phyloP scores from a whole-genome alignment of 345 rosid species.

The Populus deltoides region DNA sequence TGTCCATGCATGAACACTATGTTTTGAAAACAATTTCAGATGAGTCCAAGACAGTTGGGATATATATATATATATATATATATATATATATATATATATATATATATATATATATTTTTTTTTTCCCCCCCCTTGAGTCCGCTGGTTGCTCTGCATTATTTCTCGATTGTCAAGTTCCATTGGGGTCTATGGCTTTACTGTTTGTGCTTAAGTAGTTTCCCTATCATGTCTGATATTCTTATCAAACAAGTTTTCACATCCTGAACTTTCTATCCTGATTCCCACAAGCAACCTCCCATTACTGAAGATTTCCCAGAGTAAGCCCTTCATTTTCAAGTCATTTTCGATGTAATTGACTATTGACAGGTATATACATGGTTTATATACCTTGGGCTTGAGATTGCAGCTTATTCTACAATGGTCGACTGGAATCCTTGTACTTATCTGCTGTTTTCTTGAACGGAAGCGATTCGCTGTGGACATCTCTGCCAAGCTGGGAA shows the following conservation, averaged over 20 bases:
- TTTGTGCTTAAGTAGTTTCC: not conserved
- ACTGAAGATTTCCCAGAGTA: conserved; percentile 35
- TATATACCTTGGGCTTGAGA: conserved; percentile 55
- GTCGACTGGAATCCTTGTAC: conserved; percentile 80
- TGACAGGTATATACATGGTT: conserved; percentile 51
- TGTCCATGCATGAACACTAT: not conserved
- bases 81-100: no score
- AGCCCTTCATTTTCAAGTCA: conserved; percentile 35
- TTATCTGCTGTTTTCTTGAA: conserved; percentile 73
- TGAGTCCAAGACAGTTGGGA: not conserved
- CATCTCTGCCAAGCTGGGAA: conserved; percentile 80
- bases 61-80: no score
- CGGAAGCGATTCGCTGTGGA: conserved; percentile 63
- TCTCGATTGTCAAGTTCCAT: not conserved
- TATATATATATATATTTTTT: no score
- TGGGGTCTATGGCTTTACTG: not conserved
- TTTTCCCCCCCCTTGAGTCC: not conserved
- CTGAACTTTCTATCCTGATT: conserved; percentile 10
- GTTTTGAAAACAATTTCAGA: not conserved
- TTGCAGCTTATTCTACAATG: conserved; percentile 98
- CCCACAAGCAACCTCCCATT: conserved; percentile 20
- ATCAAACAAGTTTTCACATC: conserved; percentile 10
- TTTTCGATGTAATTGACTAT: conserved; percentile 39
- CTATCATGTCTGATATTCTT: conserved; percentile 5
- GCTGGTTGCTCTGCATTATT: not conserved